Percentiles rank a stretch among this genome's conserved stretches.
These are phyloP conservation scores for Fusarium keratoplasticum DNA, from an alignment of 2,329 filamentous ascomycete genomes.

Conservation along the genomic window DNA sequence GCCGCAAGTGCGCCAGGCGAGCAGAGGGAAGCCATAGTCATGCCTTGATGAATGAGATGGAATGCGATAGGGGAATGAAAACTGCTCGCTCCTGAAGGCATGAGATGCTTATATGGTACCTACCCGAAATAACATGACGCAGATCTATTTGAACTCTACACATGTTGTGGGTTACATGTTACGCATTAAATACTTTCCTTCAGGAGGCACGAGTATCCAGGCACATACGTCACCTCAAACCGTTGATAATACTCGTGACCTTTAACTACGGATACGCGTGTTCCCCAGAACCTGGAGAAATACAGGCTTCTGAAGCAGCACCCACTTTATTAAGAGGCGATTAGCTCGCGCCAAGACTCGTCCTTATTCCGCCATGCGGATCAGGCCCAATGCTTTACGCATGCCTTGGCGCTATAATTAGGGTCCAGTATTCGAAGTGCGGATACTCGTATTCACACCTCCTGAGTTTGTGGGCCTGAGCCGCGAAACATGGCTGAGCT, in stretches of 20 bases:
- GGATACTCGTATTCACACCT: background rate
- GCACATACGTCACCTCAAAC: background rate
- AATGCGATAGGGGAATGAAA: background rate
- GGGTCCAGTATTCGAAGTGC: background rate
- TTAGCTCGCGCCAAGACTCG: background rate
- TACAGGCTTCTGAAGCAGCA: background rate
- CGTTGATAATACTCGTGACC: background rate
- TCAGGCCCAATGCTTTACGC: background rate
- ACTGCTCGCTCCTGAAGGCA: background rate
- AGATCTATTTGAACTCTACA: background rate
- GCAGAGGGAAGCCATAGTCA: background rate
- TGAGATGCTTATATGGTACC: background rate
- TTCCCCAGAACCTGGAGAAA: background rate
- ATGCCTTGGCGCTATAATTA: background rate
- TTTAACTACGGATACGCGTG: background rate
- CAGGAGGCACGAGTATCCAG: background rate
- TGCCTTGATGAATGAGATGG: background rate
- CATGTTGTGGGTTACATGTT: background rate
- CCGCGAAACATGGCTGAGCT: background rate
- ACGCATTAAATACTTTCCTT: background rate
- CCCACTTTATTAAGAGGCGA: background rate
- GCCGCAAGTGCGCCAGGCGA: background rate
- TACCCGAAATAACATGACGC: background rate
- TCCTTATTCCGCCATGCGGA: background rate
- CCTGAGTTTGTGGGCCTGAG: background rate